These are phyloP conservation scores for Eucalyptus tenuipes DNA, from an alignment of 345 rosid species.

Conservation along the genomic window DNA sequence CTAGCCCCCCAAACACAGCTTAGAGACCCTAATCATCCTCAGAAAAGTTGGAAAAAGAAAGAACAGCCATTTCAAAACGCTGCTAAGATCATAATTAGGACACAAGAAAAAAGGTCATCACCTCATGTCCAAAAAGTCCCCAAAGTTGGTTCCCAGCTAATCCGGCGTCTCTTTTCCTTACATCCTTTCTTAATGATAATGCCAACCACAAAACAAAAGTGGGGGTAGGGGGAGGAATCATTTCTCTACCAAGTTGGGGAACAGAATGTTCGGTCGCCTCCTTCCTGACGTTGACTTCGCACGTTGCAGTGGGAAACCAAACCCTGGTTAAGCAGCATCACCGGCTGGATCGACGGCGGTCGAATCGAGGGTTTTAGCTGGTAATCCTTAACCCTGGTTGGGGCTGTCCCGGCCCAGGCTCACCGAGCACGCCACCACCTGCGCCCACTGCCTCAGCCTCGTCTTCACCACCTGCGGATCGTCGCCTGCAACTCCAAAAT, in stretches of 20 bases:
- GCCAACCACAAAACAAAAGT: neutral
- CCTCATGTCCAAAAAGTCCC: neutral
- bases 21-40: neutral
- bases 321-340: neutral
- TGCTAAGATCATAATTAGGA: neutral
- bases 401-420: slow-evolving; percentile 2
- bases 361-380: neutral
- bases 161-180: neutral
- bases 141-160: neutral
- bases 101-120: neutral
- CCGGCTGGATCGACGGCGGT: neutral
- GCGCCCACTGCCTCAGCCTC: slow-evolving; percentile 88
- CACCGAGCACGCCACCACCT: slow-evolving; percentile 90
- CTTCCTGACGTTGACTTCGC: neutral
- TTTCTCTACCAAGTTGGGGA: neutral
- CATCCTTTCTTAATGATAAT: neutral
- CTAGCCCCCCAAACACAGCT: neutral
- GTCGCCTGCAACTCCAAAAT: slow-evolving; percentile 29
- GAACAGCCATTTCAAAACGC: neutral
- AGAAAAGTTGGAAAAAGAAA: neutral
- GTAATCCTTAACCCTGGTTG: neutral
- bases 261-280: neutral
- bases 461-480: slow-evolving; percentile 78
- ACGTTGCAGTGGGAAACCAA: neutral
- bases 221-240: neutral